Base-by-base conservation (phyloP, 768 basidiomycete species). In the Auricularia heimuer region DNA sequence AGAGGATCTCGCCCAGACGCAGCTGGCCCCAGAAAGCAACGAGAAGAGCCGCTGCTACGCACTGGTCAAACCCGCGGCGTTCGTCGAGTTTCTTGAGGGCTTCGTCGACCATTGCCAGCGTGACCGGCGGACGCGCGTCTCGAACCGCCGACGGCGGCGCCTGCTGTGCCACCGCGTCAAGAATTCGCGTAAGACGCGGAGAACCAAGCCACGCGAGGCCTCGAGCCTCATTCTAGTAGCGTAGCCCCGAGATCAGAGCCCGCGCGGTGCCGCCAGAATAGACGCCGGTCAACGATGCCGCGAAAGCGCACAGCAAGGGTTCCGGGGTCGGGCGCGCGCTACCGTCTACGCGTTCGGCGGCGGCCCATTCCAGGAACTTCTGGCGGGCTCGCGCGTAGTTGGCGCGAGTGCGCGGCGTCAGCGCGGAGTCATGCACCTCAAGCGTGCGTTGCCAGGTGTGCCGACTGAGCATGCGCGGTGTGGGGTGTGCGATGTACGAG, bases 11-110 rank as follows among this genome's bases (percentile, higher is more conserved):
- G 0, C 78, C 76, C 62, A 79, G 77, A 0, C 73, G 67, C 73
- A 77, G 75, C 63, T 78, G 64, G 1, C 78, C 78, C 72, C 73
- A 80, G 68, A 81, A 80, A 0, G 77, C 75, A 62, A 73, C 21
- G 1, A 51, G 47, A 8, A 51, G 11, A 16, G 47, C 47, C 11
- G 78, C 77, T 77, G 77, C 79, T 0, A 79, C 62, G 37, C 76
- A 78, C 0, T 78, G 77, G 62, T 80, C 77, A 63, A 80, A 81
- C 0, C 77, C 70, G 11, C 74, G 60, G 0, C 62, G 4, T 0
- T 77, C 60, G 35, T 72, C 54, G 0, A 80, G 72, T 0, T 60
- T 8, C 7, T 66, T 62, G 1, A 79, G 65, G 0, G 69, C 66
- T 1, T 44, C 65, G 47, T 51, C 8, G 0, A 79, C 68, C 76